Evolutionary conservation across 1,284 basidiomycete species (phyloP).

Genomic region (Grifola frondosa): DNA sequence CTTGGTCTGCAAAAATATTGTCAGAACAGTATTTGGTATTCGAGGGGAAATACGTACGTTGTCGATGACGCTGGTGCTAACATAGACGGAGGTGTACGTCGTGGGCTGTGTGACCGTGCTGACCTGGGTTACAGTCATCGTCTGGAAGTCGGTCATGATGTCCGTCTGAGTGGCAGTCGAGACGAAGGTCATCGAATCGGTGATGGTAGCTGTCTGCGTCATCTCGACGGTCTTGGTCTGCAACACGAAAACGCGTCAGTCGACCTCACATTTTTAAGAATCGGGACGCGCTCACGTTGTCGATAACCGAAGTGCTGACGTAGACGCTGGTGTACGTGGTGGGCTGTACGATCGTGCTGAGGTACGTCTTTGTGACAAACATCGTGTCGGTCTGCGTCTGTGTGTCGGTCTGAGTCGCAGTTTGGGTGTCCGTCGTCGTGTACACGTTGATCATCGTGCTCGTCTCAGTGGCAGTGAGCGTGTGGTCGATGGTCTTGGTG

Average conservation of each 20-base stretch:
- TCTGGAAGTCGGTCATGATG: constrained; percentile 24
- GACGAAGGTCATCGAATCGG: constrained; percentile 30
- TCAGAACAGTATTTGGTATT: too few relatives aligned
- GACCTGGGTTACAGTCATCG: constrained; percentile 30
- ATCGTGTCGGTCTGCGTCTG: constrained; percentile 28
- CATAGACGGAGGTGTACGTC: constrained; percentile 53
- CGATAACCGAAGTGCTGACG: constrained; percentile 57
- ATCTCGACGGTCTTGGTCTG: constrained; percentile 33
- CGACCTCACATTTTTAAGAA: not conserved
- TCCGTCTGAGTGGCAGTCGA: constrained; percentile 48
- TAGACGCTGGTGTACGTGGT: constrained; percentile 57
- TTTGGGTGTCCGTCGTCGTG: constrained; percentile 42
- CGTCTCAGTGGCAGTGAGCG: constrained; percentile 60
- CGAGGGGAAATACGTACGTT: constrained; percentile 35
- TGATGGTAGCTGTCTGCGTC: constrained; percentile 30
- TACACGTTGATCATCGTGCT: constrained; percentile 53
- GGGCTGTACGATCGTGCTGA: constrained; percentile 31
- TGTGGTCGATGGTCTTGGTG: constrained; percentile 55
- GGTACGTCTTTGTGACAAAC: constrained; percentile 27
- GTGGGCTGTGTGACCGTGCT: constrained; percentile 39
- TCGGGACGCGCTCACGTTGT: constrained; percentile 46
- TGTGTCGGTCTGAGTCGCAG: constrained; percentile 32
- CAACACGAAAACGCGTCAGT: not conserved
- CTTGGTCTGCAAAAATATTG: constrained; percentile 19
- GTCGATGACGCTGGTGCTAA: constrained; percentile 59